A percentile compares a stretch with the other conserved stretches of the same genome.
phyloP scores from a whole-genome alignment of 441 rosid genomes.

The Gossypium lobatum region DNA sequence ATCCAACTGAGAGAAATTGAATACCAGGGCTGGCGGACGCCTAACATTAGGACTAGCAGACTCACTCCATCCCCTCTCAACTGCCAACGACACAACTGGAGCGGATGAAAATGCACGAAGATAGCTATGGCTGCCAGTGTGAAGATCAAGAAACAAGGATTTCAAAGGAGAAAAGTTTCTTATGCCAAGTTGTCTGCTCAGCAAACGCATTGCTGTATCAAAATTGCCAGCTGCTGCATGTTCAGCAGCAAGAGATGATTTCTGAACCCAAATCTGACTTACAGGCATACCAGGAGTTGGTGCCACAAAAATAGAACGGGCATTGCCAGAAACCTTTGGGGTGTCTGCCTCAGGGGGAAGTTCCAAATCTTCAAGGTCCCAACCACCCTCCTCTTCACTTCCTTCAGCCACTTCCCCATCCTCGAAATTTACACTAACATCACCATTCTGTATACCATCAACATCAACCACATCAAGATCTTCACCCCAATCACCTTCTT shows the following conservation, averaged over 20 bases:
- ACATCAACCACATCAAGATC: slow-evolving; percentile 62
- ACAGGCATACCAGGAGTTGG: slow-evolving; percentile 15
- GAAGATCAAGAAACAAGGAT: slow-evolving; percentile 68
- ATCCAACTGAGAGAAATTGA: slow-evolving; percentile 42
- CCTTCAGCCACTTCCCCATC: slow-evolving; percentile 57
- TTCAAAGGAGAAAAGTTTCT: slow-evolving; percentile 57
- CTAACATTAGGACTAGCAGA: slow-evolving; percentile 68
- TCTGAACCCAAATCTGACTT: slow-evolving; percentile 21
- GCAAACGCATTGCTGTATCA: slow-evolving; percentile 81
- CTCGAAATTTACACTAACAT: slow-evolving; percentile 42
- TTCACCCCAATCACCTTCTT: slow-evolving; percentile 73
- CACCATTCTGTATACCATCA: slow-evolving; percentile 54
- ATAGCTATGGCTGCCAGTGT: slow-evolving; percentile 64
- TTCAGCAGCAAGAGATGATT: slow-evolving; percentile 78
- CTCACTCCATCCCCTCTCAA: slow-evolving; percentile 64
- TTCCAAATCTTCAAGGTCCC: slow-evolving; percentile 83
- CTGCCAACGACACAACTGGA: slow-evolving; percentile 60
- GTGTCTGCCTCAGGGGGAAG: slow-evolving; percentile 80
- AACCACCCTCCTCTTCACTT: slow-evolving; percentile 63
- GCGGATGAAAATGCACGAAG: slow-evolving; percentile 60
- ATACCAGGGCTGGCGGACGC: slow-evolving; percentile 64
- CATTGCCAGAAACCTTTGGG: slow-evolving; percentile 26
- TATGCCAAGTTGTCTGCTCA: slow-evolving; percentile 77
- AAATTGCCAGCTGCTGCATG: slow-evolving; percentile 86
- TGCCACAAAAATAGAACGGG: slow-evolving; percentile 59